phyloP scores from a whole-genome alignment of 2,329 filamentous ascomycete genomes.

The Chrysoporthe austroafricana region DNA sequence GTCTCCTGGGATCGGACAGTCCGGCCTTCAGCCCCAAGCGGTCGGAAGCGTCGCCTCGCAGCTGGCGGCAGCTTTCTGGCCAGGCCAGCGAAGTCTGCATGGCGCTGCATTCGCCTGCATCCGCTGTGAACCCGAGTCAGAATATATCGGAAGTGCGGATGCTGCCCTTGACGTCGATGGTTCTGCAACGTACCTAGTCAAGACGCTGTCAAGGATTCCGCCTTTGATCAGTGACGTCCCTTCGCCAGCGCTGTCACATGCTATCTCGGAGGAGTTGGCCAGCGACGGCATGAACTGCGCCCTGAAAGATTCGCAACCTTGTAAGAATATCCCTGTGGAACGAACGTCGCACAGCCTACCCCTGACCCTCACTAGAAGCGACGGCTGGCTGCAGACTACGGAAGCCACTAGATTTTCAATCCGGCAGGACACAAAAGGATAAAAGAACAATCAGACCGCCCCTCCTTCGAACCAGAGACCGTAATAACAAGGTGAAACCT shows the following conservation, averaged over 20 bases:
- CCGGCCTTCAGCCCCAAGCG: too few relatives aligned
- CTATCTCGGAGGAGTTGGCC: neutral
- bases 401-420: neutral
- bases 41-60: neutral
- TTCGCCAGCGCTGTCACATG: neutral
- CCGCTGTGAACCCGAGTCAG: neutral
- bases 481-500: neutral
- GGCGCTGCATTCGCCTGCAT: neutral
- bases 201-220: neutral
- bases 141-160: neutral
- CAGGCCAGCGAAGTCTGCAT: neutral
- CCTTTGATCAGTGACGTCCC: neutral
- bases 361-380: neutral
- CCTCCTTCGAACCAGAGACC: neutral
- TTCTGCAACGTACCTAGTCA: neutral
- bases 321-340: neutral
- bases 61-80: neutral
- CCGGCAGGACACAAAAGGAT: neutral
- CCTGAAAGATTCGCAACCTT: neutral
- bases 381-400: neutral
- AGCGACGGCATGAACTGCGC: neutral
- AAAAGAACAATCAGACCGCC: neutral
- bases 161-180: neutral
- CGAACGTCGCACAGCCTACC: neutral
- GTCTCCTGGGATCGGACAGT: neutral